Conservation (phyloP, 2,329 filamentous ascomycete species). For the Tolypocladium ovalisporum region DNA sequence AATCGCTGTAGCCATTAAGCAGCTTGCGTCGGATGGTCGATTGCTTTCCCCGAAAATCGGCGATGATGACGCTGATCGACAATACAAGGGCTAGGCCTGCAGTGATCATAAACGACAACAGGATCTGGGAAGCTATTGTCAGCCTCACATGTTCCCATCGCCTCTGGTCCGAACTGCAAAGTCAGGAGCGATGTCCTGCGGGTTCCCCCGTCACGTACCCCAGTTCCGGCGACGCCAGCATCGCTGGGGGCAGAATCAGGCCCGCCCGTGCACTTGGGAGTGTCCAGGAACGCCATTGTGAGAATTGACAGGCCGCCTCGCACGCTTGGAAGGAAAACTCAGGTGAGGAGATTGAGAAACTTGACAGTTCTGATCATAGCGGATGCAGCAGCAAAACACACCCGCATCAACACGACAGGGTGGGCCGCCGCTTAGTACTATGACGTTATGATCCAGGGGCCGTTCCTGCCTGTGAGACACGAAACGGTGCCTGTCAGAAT, state of each 20-base stretch:
- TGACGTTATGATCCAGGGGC: not conserved
- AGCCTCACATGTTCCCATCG: not conserved
- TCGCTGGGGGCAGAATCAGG: slow-evolving; percentile 36
- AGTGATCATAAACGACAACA: slow-evolving; percentile 57
- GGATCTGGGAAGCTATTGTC: slow-evolving; percentile 28
- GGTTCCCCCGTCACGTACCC: slow-evolving; percentile 22
- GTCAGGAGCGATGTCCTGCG: slow-evolving; percentile 9
- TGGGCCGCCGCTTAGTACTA: not conserved
- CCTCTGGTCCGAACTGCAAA: not conserved
- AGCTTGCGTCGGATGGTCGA: slow-evolving; percentile 51
- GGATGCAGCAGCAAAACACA: not conserved
- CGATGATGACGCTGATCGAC: slow-evolving; percentile 44
- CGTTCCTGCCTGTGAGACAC: not conserved
- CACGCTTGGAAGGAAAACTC: not conserved
- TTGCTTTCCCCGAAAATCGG: slow-evolving; percentile 35
- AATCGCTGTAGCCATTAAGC: slow-evolving; percentile 54
- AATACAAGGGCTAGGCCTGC: slow-evolving; percentile 45
- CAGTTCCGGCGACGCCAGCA: slow-evolving; percentile 45
- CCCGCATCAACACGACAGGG: not conserved
- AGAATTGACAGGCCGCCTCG: not conserved
- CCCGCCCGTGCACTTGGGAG: slow-evolving; percentile 27
- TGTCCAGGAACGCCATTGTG: not conserved
- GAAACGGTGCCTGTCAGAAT: not conserved
- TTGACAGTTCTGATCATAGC: not conserved
- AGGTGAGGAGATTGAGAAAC: not conserved